These are phyloP conservation scores for Chalciporus pseudorubinellus DNA, from an alignment of 768 basidiomycete species.

Conservation along the genomic window DNA sequence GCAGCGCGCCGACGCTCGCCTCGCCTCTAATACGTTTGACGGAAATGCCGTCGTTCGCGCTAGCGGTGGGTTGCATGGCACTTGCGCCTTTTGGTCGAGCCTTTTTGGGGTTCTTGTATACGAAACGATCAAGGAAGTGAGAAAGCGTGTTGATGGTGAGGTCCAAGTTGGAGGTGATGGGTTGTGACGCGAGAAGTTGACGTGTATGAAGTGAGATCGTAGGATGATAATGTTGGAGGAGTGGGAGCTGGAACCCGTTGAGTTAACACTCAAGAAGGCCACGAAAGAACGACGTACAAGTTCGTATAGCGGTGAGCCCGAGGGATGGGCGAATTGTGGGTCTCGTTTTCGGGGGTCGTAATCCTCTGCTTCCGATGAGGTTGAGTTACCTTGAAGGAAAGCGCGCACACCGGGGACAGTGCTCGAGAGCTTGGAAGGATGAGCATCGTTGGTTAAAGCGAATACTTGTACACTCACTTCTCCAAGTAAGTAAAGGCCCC, in stretches of 20 bases:
- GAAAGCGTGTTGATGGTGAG: slow-evolving; percentile 90
- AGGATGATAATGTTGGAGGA: slow-evolving; percentile 88
- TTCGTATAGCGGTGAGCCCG: slow-evolving; percentile 83
- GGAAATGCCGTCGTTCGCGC: slow-evolving; percentile 55
- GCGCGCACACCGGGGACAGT: slow-evolving; percentile 44
- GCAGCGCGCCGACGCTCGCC: slow-evolving; percentile 42
- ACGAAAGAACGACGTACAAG: slow-evolving; percentile 51
- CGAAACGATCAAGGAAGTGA: slow-evolving; percentile 95
- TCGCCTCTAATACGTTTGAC: slow-evolving; percentile 72
- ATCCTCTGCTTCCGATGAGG: slow-evolving; percentile 25
- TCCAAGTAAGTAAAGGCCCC: slow-evolving; percentile 81
- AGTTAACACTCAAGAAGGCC: neutral
- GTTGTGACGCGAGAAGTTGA: slow-evolving; percentile 70
- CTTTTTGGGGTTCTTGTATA: slow-evolving; percentile 95
- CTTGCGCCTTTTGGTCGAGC: slow-evolving; percentile 68
- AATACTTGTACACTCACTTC: slow-evolving; percentile 56
- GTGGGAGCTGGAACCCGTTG: slow-evolving; percentile 54
- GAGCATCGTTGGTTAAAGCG: neutral
- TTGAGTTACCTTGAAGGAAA: slow-evolving; percentile 40
- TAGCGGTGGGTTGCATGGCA: slow-evolving; percentile 93
- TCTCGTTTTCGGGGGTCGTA: slow-evolving; percentile 93
- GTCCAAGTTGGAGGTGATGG: slow-evolving; percentile 80
- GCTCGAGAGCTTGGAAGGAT: slow-evolving; percentile 45
- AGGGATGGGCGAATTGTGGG: slow-evolving; percentile 81
- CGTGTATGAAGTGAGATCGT: slow-evolving; percentile 82